Percentiles rank a stretch among this genome's conserved stretches.
Conservation (phyloP, 2,329 filamentous ascomycete species). For the Microdochium bolleyi region DNA sequence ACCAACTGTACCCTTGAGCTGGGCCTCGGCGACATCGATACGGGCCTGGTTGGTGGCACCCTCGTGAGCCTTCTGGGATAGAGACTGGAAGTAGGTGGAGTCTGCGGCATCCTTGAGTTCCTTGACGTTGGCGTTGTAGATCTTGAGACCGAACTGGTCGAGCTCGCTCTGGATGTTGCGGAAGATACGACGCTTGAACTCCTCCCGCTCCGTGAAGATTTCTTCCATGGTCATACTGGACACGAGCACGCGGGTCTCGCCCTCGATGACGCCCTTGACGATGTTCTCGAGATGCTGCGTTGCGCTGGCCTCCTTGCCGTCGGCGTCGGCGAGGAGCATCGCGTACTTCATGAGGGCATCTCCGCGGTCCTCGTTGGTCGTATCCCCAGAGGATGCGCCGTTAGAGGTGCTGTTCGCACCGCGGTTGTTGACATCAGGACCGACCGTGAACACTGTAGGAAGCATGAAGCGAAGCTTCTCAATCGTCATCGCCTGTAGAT, state of each 20-base stretch:
- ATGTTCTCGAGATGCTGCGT: constrained; percentile 69
- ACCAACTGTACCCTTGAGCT: constrained; percentile 61
- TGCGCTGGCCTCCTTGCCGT: constrained; percentile 29
- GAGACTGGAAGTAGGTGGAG: constrained; percentile 75
- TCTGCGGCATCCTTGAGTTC: constrained; percentile 77
- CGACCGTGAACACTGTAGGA: constrained; percentile 80
- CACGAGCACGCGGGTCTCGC: constrained; percentile 76
- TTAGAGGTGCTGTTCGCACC: constrained; percentile 31
- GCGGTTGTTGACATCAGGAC: constrained; percentile 62
- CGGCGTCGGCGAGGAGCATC: constrained; percentile 63
- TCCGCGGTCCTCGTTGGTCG: constrained; percentile 31
- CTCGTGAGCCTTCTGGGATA: constrained; percentile 78
- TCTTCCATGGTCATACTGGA: constrained; percentile 91
- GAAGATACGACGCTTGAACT: constrained; percentile 71
- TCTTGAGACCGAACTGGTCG: constrained; percentile 70
- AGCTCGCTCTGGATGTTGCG: constrained; percentile 72
- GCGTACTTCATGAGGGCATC: constrained; percentile 75
- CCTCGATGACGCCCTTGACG: constrained; percentile 84
- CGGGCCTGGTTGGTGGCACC: constrained; percentile 74
- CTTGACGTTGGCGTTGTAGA: constrained; percentile 69
- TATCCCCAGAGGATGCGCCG: constrained; percentile 11
- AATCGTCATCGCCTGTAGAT: constrained; percentile 79
- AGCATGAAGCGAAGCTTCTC: constrained; percentile 80
- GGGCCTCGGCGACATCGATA: constrained; percentile 57
- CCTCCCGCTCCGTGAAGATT: constrained; percentile 69